A percentile compares a stretch with the other conserved stretches of the same genome.
phyloP scores from a whole-genome alignment of 2,329 filamentous ascomycete species.

The Peltaster fructicola region DNA sequence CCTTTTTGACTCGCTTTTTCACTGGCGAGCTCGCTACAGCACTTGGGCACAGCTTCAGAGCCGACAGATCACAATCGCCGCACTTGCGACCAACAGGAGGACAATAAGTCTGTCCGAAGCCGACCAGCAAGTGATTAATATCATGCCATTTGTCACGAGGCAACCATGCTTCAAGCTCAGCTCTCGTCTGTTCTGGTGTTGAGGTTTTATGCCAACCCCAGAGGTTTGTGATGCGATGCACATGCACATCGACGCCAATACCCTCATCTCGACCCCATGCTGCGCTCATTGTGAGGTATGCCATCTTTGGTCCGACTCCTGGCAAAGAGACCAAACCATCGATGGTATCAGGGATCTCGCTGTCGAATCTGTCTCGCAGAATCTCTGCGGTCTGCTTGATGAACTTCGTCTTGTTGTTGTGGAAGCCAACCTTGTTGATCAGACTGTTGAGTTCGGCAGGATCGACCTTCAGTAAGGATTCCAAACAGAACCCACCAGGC shows the following conservation, averaged over 20 bases:
- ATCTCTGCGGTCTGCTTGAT: slow-evolving; percentile 62
- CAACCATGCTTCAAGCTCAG: slow-evolving; percentile 62
- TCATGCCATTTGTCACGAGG: slow-evolving; percentile 76
- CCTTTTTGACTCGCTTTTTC: slow-evolving; percentile 31
- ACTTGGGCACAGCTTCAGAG: slow-evolving; percentile 52
- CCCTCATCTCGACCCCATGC: slow-evolving; percentile 54
- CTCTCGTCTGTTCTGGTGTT: slow-evolving; percentile 65
- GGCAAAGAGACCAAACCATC: slow-evolving; percentile 60
- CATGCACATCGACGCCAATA: slow-evolving; percentile 88
- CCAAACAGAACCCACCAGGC: slow-evolving; percentile 47
- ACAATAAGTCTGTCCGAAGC: slow-evolving; percentile 74
- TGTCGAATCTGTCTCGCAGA: slow-evolving; percentile 48
- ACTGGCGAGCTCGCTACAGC: slow-evolving; percentile 25
- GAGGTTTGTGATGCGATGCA: slow-evolving; percentile 83
- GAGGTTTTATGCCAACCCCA: slow-evolving; percentile 82
- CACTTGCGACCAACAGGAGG: slow-evolving; percentile 63
- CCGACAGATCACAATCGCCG: slow-evolving; percentile 68
- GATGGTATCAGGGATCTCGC: slow-evolving; percentile 67
- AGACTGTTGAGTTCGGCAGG: slow-evolving; percentile 50
- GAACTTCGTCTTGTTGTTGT: slow-evolving; percentile 82
- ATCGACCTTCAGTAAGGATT: slow-evolving; percentile 58
- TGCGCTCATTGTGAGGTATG: slow-evolving; percentile 67
- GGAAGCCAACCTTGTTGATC: slow-evolving; percentile 76
- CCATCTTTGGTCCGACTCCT: slow-evolving; percentile 91
- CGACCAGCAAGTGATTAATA: slow-evolving; percentile 79